Percentiles rank a stretch among this genome's conserved stretches.
phyloP scores from a whole-genome alignment of 2,329 filamentous ascomycete genomes.

The Raffaelea ambrosiae region DNA sequence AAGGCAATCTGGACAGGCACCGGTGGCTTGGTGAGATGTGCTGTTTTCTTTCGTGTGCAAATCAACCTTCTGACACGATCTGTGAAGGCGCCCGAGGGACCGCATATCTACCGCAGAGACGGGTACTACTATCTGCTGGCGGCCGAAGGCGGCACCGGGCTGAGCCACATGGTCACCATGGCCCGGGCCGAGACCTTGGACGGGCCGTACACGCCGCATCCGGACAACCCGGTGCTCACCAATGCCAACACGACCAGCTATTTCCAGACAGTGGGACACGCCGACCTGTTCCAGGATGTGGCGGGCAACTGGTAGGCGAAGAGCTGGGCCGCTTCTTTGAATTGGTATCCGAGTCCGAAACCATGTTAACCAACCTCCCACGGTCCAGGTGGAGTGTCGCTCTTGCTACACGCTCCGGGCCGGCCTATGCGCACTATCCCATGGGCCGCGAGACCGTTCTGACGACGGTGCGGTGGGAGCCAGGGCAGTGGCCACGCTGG shows the following conservation, averaged over 20 bases:
- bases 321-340: neutral
- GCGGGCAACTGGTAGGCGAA: constrained; percentile 24
- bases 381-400: constrained; percentile 28
- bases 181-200: constrained; percentile 30
- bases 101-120: constrained; percentile 43
- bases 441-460: constrained; percentile 36
- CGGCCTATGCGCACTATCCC: constrained; percentile 27
- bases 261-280: constrained; percentile 47
- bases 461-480: constrained; percentile 27
- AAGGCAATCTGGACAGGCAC: constrained; percentile 39
- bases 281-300: constrained; percentile 45
- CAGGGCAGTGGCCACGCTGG: constrained; percentile 25
- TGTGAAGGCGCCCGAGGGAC: constrained; percentile 43
- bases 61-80: too few species aligned
- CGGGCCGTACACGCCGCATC: constrained; percentile 35
- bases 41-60: neutral
- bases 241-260: constrained; percentile 33
- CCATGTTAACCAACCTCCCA: too few species aligned
- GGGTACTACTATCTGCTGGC: constrained; percentile 44
- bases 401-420: constrained; percentile 30
- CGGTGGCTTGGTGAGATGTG: constrained; percentile 21
- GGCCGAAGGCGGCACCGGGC: constrained; percentile 42
- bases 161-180: constrained; percentile 39
- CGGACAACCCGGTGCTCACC: constrained; percentile 36
- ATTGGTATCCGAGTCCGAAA: too few species aligned